Conservation (phyloP, 805 yeast genomes). For the Ogataea chonburiensis region DNA sequence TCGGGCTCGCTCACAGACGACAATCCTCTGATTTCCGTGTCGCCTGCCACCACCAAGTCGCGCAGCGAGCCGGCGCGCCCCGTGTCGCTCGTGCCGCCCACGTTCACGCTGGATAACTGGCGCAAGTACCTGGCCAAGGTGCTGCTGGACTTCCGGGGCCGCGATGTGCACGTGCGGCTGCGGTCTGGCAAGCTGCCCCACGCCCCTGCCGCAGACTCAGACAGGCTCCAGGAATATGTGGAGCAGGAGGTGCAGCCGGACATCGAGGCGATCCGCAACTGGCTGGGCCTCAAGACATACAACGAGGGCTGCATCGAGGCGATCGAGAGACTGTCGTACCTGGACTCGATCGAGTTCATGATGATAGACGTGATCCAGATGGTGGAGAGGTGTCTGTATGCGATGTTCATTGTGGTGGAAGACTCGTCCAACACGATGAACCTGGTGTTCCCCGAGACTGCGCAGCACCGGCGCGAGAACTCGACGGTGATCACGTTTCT, state of each 20-base stretch:
- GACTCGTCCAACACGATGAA: constrained; percentile 14
- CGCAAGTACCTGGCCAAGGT: constrained; percentile 21
- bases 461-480: constrained; percentile 13
- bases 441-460: constrained; percentile 11
- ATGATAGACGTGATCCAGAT: constrained; percentile 26
- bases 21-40: constrained; percentile 22
- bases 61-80: constrained; percentile 8
- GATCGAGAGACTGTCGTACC: constrained; percentile 20
- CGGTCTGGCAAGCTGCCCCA: constrained; percentile 17
- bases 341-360: constrained; percentile 21
- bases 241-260: constrained; percentile 19
- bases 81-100: constrained; percentile 26
- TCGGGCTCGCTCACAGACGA: constrained; percentile 24
- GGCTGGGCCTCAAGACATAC: constrained; percentile 26
- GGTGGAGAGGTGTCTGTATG: constrained; percentile 25
- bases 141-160: constrained; percentile 16
- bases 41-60: constrained; percentile 10
- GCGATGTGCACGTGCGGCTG: constrained; percentile 9
- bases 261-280: constrained; percentile 24
- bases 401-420: constrained; percentile 22
- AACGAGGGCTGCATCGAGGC: constrained; percentile 28
- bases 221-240: constrained; percentile 14
- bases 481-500: constrained; percentile 15
- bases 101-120: constrained; percentile 27
- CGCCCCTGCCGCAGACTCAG: constrained; percentile 4